phyloP scores from a whole-genome alignment of 2,329 filamentous ascomycete genomes.

The Karstenula rhodostoma region DNA sequence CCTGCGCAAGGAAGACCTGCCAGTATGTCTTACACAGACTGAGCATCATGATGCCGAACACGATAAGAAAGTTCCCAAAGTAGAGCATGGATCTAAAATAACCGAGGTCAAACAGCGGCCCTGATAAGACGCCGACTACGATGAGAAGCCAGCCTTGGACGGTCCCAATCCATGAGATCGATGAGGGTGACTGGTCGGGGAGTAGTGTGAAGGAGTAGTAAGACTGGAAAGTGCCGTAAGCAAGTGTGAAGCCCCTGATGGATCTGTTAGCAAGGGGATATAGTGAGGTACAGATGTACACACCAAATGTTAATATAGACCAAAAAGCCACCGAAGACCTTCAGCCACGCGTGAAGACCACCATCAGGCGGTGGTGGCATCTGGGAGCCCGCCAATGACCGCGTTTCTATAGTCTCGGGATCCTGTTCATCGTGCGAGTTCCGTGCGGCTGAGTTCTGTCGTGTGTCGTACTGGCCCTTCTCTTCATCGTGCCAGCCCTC shows the following conservation, averaged over 20 bases:
- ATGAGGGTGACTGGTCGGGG: constrained; percentile 40
- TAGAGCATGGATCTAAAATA: constrained; percentile 56
- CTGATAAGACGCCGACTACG: constrained; percentile 59
- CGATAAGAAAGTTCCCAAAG: constrained; percentile 60
- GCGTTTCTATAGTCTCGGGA: constrained; percentile 23
- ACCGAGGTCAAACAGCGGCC: constrained; percentile 58
- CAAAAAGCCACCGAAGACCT: constrained; percentile 49
- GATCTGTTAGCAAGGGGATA: constrained; percentile 7
- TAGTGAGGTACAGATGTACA: neutral
- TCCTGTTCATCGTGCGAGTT: constrained; percentile 16
- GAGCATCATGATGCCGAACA: constrained; percentile 71
- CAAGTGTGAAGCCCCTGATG: constrained; percentile 51
- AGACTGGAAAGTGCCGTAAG: constrained; percentile 55
- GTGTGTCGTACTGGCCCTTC: neutral
- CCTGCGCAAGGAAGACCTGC: constrained; percentile 63
- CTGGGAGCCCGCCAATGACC: constrained; percentile 31
- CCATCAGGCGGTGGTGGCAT: constrained; percentile 48
- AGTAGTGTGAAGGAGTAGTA: constrained; percentile 56
- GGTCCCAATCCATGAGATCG: constrained; percentile 58
- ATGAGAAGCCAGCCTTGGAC: constrained; percentile 59
- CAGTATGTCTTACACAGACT: constrained; percentile 63
- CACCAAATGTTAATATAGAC: constrained; percentile 52
- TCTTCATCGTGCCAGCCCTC: constrained; percentile 2
- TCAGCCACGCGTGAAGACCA: constrained; percentile 49
- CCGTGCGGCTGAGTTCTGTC: constrained; percentile 2